Base-by-base conservation (phyloP, 108 stramenopile genomes). In the Schizochytrium sp. region DNA sequence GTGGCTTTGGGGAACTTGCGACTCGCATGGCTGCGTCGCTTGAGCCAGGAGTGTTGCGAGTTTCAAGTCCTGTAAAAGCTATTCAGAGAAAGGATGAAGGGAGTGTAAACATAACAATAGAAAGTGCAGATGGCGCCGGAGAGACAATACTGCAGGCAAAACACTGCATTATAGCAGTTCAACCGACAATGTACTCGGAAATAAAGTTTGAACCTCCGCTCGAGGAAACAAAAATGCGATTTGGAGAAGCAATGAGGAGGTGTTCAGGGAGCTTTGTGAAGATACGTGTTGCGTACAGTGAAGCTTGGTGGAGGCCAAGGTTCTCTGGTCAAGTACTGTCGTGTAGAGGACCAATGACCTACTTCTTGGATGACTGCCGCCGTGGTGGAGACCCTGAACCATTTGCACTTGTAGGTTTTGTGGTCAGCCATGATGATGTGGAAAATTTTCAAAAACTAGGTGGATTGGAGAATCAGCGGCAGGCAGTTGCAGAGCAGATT, bases 321-420 rank as follows among this genome's bases (percentile, higher is more conserved):
- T 83, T 19, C 47, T 55, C 50, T 42, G 76, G 76, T 13, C 76
- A 83, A 0, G 50, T 83, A 13, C 50, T 55, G 10, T 83, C 76
- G 10, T 83, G 50, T 2, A 55, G 5, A 55, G 76, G 76, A 47
- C 50, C 76, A n/a, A 5, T 55, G 50, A 83, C 50, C 2, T 83
- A 83, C 28, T 83, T 83, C 28, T 55, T 83, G 76, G 76, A 83
- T 28, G 76, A 83, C 76, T 55, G 2, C 13, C 10, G 53, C 5
- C 50, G 38, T 5, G 15, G 55, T 1, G 76, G 53, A 7, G 76
- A 55, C 2, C 28, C 40, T 13, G 76, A 69, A 44, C 64, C 8
- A 38, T 69, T 69, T 69, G 64, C 50, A 38, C 76, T 83, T 5
- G 53, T 83, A n/a, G 76, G 50, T 2, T 83, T 83, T 83, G 53